Conservation (phyloP, 805 yeast species). For the Ogataea trehaloabstinens region DNA sequence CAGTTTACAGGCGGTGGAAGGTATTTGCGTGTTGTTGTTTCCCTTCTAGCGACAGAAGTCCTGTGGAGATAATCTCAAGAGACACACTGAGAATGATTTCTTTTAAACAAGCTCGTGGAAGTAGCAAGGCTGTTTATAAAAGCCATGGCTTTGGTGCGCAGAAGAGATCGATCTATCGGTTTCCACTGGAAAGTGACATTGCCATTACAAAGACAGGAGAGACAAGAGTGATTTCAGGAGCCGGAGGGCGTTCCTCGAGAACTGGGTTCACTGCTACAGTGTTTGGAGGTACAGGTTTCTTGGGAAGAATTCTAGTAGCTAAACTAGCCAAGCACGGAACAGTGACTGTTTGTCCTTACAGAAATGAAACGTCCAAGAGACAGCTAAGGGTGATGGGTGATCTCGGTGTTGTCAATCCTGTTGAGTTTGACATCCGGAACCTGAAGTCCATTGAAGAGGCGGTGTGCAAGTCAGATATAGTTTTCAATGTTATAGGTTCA, state of each 20-base stretch:
- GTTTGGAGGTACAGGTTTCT: constrained; percentile 77
- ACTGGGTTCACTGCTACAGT: constrained; percentile 88
- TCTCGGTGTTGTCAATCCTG: constrained; percentile 80
- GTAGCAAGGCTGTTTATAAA: neutral
- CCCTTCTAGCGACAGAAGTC: neutral
- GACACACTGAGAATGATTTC: constrained; percentile 1
- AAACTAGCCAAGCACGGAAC: constrained; percentile 84
- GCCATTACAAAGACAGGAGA: constrained; percentile 75
- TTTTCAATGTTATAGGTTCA: constrained; percentile 75
- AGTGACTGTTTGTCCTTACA: constrained; percentile 68
- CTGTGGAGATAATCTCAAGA: neutral
- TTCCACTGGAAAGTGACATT: constrained; percentile 53
- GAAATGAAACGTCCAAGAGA: constrained; percentile 76
- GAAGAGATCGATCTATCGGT: constrained; percentile 26
- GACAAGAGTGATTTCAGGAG: constrained; percentile 66
- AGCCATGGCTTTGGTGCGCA: constrained; percentile 1
- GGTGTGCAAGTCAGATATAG: constrained; percentile 79
- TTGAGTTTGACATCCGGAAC: constrained; percentile 81
- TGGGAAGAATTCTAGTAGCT: constrained; percentile 70
- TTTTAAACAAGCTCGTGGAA: neutral
- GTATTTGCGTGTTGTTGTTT: too few relatives aligned
- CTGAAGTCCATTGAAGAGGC: constrained; percentile 70
- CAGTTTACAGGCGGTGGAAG: too few relatives aligned
- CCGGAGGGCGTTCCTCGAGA: constrained; percentile 81
- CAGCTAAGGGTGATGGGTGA: constrained; percentile 82